Base-by-base conservation (phyloP, 768 basidiomycete species). In the Amanita pseudoporphyria region DNA sequence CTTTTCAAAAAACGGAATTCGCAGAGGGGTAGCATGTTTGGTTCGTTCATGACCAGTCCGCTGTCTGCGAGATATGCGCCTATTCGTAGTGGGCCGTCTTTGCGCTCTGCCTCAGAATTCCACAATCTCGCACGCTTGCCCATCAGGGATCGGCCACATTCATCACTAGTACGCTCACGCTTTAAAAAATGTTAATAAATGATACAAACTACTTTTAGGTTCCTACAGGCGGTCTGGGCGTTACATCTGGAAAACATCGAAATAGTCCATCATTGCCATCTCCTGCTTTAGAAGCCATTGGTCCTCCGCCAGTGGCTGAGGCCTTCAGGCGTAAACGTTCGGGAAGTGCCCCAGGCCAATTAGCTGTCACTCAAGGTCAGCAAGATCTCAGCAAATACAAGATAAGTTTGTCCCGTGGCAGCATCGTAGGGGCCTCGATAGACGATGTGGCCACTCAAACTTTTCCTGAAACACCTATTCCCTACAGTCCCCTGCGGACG, bases 381-480 rank as follows among this genome's bases (percentile, higher is more conserved):
- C 65, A 63, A 48, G 76, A 79, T 52, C 56, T 67, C 2, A 64
- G 57, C 9, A 58, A 71, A 21, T 79, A 73, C 54, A 71, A 71
- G 36, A 64, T 80, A 38, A 72, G 70, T 16, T 62, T 78, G 30
- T 64, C 66, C 24, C 65, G 70, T 0, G 59, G 55, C 2, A 54
- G 61, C 6, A 60, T 7, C 7, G 56, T 19, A 55, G 59, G 19
- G 56, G 60, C 10, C 58, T 54, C 13, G 61, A 63, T 65, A 12
- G 64, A 58, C 39, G 70, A 66, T 4, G 58, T 54, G 14, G 57
- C 56, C 26, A 54, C 57, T 19, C 85, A 86, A 62, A 81, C 81
- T n/a, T 87, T 87, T 57, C 85, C 86, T 0, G 84, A 86, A 62
- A 85, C 84, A 0, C 84, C 86, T 0, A 69, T 67, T 49, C 69